phyloP scores from a whole-genome alignment of 176 grass and related monocot genomes.

The Pharus latifolius region DNA sequence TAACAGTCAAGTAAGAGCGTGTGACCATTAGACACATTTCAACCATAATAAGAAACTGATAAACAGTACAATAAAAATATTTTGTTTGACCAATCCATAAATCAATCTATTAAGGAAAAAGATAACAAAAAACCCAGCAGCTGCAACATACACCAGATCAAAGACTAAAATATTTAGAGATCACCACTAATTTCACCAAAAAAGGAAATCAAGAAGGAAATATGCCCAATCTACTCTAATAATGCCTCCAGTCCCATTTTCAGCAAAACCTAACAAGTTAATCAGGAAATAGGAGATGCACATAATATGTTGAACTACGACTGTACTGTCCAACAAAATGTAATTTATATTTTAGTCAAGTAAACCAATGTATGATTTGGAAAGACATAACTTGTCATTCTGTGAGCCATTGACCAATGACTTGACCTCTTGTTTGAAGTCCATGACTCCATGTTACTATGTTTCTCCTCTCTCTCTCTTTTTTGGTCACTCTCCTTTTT shows the following conservation, averaged over 20 bases:
- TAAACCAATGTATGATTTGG: background rate
- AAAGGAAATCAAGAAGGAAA: background rate
- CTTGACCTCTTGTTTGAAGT: no score
- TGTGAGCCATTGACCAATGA: no score
- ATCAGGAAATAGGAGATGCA: background rate
- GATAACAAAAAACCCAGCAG: background rate
- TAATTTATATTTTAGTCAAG: background rate
- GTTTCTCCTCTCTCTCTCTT: no score
- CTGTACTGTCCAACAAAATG: background rate
- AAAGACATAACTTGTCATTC: no score
- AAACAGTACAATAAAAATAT: background rate
- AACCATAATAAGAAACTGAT: background rate
- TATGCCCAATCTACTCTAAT: background rate
- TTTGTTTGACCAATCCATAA: background rate
- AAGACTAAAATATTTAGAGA: background rate
- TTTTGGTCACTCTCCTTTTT: no score
- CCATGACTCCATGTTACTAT: no score
- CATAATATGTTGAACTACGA: no score
- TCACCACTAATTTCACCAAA: background rate
- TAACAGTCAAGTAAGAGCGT: conserved; percentile 20
- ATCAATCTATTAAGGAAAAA: background rate
- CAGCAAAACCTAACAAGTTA: background rate
- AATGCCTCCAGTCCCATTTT: background rate
- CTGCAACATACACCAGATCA: background rate
- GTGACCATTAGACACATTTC: conserved; percentile 2